These are phyloP conservation scores for Coprinopsis marcescibilis DNA, from an alignment of 768 basidiomycete genomes.

Conservation along the genomic window DNA sequence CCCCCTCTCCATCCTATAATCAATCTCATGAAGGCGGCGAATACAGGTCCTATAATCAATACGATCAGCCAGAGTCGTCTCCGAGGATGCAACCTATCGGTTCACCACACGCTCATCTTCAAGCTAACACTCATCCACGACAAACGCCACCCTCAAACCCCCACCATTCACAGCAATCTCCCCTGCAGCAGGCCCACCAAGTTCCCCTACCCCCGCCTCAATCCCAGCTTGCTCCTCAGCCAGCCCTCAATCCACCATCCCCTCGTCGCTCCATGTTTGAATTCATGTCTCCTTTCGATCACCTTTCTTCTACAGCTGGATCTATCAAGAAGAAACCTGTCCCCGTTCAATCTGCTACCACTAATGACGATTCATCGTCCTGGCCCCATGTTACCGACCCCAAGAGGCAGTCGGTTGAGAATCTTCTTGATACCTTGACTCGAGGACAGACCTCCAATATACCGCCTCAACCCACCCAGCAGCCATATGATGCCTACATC, in stretches of 20 bases:
- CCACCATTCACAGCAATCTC: slow-evolving; percentile 12
- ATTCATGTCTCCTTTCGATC: slow-evolving; percentile 81
- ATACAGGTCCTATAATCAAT: slow-evolving; percentile 37
- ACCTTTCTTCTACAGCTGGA: slow-evolving; percentile 47
- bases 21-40: slow-evolving; percentile 39
- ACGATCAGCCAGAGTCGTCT: slow-evolving; percentile 35
- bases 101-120: slow-evolving; percentile 19
- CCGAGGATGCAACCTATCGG: slow-evolving; percentile 28
- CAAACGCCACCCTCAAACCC: slow-evolving; percentile 27
- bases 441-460: slow-evolving; percentile 39
- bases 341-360: slow-evolving; percentile 39
- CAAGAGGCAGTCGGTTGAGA: slow-evolving; percentile 80
- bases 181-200: slow-evolving; percentile 28
- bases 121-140: slow-evolving; percentile 12
- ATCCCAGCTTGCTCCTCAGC: slow-evolving; percentile 21
- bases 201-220: slow-evolving; percentile 19
- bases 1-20: slow-evolving; percentile 46
- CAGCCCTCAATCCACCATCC: slow-evolving; percentile 53
- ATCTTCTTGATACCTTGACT: slow-evolving; percentile 69
- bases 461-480: slow-evolving; percentile 28
- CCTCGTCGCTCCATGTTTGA: slow-evolving; percentile 82
- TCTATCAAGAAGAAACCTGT: slow-evolving; percentile 67
- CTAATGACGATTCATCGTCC: slow-evolving; percentile 50
- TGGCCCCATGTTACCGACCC: slow-evolving; percentile 55
- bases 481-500: slow-evolving; percentile 42